phyloP scores from a whole-genome alignment of 352 stramenopile species.

The Phytophthora pluvialis region DNA sequence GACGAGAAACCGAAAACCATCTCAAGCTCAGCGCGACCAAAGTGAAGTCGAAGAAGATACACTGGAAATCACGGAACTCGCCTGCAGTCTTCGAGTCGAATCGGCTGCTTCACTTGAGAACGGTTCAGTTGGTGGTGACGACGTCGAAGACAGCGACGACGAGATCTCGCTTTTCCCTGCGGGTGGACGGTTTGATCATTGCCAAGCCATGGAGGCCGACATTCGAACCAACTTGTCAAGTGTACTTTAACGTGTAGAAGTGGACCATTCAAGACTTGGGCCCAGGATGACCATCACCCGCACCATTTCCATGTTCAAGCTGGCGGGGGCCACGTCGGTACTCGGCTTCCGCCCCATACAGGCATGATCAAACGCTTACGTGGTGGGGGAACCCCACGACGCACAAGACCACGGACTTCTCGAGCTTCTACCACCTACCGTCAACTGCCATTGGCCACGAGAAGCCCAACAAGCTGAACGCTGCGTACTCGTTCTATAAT shows the following conservation, averaged over 20 bases:
- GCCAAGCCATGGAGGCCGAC: conserved; percentile 20
- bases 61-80: conserved; percentile 8
- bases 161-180: conserved; percentile 26
- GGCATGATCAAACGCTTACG: conserved; percentile 96
- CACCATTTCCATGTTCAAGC: conserved; percentile 93
- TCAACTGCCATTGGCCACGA: conserved; percentile 95
- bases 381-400: conserved; percentile 76
- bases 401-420: conserved; percentile 95
- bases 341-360: conserved; percentile 71
- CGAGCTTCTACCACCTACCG: conserved; percentile 98
- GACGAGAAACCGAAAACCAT: conserved; percentile 1
- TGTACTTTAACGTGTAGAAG: conserved; percentile 50
- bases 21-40: not conserved
- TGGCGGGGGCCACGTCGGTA: conserved; percentile 62
- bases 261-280: conserved; percentile 95
- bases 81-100: conserved; percentile 10
- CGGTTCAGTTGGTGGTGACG: not conserved
- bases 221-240: conserved; percentile 10
- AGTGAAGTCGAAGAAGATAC: conserved; percentile 13
- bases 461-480: conserved; percentile 96
- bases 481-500: conserved; percentile 99
- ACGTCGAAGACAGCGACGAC: conserved; percentile 19
- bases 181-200: conserved; percentile 8
- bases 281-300: conserved; percentile 97
- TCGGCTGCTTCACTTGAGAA: not conserved